Conservation (phyloP, 2,329 filamentous ascomycete species). For the Fusarium marasasianum region DNA sequence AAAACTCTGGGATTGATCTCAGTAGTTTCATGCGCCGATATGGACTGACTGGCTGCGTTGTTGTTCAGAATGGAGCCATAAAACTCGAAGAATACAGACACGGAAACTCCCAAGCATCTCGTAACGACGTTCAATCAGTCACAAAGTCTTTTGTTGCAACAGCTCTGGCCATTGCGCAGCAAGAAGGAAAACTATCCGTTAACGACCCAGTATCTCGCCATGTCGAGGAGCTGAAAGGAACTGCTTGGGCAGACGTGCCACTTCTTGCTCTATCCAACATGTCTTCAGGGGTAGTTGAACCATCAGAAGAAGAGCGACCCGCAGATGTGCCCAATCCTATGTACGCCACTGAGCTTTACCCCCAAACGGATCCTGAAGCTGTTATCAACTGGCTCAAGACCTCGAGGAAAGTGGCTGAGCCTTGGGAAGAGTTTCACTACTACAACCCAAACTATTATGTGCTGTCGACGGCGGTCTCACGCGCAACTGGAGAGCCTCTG, state of each 20-base stretch:
- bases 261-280: conserved; percentile 24
- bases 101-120: conserved; percentile 21
- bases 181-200: conserved; percentile 21
- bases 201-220: conserved; percentile 21
- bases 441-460: conserved; percentile 36
- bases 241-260: conserved; percentile 27
- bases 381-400: conserved; percentile 29
- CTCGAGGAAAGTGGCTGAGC: conserved; percentile 22
- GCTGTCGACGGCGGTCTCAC: conserved; percentile 18
- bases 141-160: conserved; percentile 31
- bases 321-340: conserved; percentile 26
- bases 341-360: conserved; percentile 33
- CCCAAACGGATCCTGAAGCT: conserved; percentile 5
- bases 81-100: conserved; percentile 26
- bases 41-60: conserved; percentile 25
- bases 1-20: not conserved
- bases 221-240: conserved; percentile 19
- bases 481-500: conserved; percentile 12
- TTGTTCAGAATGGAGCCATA: conserved; percentile 13
- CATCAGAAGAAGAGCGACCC: conserved; percentile 18
- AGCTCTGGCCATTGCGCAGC: conserved; percentile 16
- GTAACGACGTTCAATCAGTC: conserved; percentile 26
- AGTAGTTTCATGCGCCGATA: conserved; percentile 15
- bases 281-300: conserved; percentile 29
- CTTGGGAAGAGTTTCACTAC: conserved; percentile 36